These are phyloP conservation scores for Pyronema omphalodes DNA, from an alignment of 495 filamentous ascomycete genomes.

Conservation along the genomic window DNA sequence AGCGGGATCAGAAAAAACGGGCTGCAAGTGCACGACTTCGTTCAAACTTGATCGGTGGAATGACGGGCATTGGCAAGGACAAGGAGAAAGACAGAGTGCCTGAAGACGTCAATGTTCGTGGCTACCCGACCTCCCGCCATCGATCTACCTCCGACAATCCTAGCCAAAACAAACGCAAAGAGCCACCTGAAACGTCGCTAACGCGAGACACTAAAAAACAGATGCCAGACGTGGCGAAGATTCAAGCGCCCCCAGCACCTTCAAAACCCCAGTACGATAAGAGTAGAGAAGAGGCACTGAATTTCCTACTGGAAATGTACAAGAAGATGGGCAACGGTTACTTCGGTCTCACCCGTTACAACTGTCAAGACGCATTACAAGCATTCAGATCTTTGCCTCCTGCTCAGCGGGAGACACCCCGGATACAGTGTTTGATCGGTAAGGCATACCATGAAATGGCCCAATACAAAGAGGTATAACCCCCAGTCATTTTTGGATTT, in stretches of 20 bases:
- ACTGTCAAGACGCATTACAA: constrained; percentile 54
- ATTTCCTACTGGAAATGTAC: constrained; percentile 62
- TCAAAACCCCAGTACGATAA: constrained; percentile 4
- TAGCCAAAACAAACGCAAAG: constrained; percentile 16
- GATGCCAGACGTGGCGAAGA: constrained; percentile 26
- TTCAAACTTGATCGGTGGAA: neutral
- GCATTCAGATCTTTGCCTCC: constrained; percentile 48
- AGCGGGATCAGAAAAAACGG: constrained; percentile 23
- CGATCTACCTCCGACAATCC: neutral
- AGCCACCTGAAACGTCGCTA: constrained; percentile 24
- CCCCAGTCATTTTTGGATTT: neutral
- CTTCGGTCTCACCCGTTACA: constrained; percentile 55
- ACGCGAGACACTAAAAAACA: constrained; percentile 20
- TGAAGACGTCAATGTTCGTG: constrained; percentile 23
- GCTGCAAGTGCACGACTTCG: constrained; percentile 14
- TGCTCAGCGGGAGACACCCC: constrained; percentile 79
- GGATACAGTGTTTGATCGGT: constrained; percentile 78
- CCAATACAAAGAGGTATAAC: constrained; percentile 47
- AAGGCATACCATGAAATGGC: constrained; percentile 77
- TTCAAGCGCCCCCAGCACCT: constrained; percentile 22
- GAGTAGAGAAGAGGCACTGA: constrained; percentile 58
- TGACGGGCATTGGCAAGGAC: constrained; percentile 8
- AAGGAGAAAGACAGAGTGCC: constrained; percentile 16
- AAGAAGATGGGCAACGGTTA: constrained; percentile 66
- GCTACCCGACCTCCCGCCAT: constrained; percentile 1